Evolutionary conservation across 805 yeast genomes (phyloP).

Genomic region (Hanseniaspora clermontiae): DNA sequence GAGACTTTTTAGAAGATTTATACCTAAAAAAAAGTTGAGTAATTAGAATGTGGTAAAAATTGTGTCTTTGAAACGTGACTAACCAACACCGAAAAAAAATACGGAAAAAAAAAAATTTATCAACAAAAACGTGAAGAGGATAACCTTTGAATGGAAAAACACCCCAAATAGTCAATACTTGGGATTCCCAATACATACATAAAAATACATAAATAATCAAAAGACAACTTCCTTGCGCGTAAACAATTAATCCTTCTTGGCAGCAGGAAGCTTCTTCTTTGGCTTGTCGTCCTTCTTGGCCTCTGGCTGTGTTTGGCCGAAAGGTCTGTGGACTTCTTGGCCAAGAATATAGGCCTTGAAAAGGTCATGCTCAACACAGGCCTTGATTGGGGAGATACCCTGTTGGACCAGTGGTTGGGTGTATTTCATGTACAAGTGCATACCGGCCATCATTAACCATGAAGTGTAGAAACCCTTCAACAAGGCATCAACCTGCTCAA

Average conservation of each 20-base stretch:
- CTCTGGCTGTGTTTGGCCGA: conserved; percentile 31
- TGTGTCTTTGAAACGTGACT: conserved; percentile 5
- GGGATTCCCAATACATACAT: not conserved
- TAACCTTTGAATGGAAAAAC: too few relatives aligned
- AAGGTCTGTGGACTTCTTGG: conserved; percentile 83
- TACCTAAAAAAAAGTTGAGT: not conserved
- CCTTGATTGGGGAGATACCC: conserved; percentile 77
- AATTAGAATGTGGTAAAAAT: too few relatives aligned
- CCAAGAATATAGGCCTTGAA: conserved; percentile 85
- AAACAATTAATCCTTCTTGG: conserved; percentile 56
- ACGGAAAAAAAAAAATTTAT: not conserved
- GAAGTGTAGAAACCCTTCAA: conserved; percentile 78
- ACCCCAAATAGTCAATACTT: too few relatives aligned
- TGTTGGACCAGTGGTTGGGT: conserved; percentile 96
- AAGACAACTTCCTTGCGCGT: too few relatives aligned
- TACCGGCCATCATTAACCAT: conserved; percentile 92
- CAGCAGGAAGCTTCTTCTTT: conserved; percentile 47
- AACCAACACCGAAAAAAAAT: not conserved
- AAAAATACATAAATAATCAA: too few relatives aligned
- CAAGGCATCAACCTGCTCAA: conserved; percentile 67
- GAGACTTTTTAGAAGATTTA: too few relatives aligned
- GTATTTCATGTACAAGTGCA: conserved; percentile 95
- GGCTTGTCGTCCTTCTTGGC: conserved; percentile 53
- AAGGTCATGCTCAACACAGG: conserved; percentile 77
- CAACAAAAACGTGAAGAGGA: too few relatives aligned